A percentile compares a stretch with the other conserved stretches of the same genome.
phyloP scores from a whole-genome alignment of 1,284 basidiomycete species.

The Cerioporus squamosus region DNA sequence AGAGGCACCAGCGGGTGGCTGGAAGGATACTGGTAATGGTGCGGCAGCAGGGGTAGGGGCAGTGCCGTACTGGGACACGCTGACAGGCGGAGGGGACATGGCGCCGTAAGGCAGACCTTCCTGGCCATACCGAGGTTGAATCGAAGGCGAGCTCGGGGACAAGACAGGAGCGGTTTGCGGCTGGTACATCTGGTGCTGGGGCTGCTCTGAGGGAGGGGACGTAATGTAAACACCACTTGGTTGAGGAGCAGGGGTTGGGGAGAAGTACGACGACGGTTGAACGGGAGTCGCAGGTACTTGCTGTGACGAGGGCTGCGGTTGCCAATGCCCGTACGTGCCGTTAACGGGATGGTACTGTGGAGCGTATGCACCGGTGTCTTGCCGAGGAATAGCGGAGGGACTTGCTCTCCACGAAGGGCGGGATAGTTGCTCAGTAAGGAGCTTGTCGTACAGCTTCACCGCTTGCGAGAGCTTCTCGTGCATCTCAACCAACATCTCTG shows the following conservation, averaged over 20 bases:
- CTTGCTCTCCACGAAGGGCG: constrained; percentile 66
- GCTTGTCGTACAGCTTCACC: constrained; percentile 87
- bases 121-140: constrained; percentile 13
- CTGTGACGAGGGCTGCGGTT: constrained; percentile 23
- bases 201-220: constrained; percentile 18
- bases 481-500: constrained; percentile 90
- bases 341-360: constrained; percentile 31
- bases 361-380: constrained; percentile 29
- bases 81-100: constrained; percentile 27
- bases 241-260: constrained; percentile 16
- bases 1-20: constrained; percentile 16
- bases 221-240: constrained; percentile 17
- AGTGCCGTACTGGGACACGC: constrained; percentile 33
- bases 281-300: constrained; percentile 21
- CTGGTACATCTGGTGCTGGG: constrained; percentile 25
- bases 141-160: constrained; percentile 11
- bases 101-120: constrained; percentile 19
- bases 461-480: constrained; percentile 92
- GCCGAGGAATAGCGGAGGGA: constrained; percentile 31
- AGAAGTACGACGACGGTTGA: constrained; percentile 17
- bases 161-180: constrained; percentile 9
- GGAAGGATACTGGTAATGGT: constrained; percentile 18
- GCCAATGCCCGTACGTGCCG: constrained; percentile 33
- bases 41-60: constrained; percentile 19
- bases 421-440: constrained; percentile 84